Conservation (phyloP, 768 basidiomycete genomes). For the Leccinum aurantiacum region DNA sequence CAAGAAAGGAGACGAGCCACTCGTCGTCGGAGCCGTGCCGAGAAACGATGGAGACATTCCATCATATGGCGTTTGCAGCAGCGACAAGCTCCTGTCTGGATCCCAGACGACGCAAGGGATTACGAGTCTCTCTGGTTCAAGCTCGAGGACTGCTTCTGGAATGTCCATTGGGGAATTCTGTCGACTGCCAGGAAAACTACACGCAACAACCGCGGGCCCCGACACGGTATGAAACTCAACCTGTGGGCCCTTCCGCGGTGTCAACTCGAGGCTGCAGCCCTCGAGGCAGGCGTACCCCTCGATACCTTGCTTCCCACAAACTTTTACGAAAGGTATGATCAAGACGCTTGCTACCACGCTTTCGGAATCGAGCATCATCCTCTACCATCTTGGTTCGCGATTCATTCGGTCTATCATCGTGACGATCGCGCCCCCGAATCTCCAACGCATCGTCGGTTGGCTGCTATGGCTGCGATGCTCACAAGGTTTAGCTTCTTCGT, state of each 20-base stretch:
- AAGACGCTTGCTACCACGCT: not conserved
- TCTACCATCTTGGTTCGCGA: conserved; percentile 19
- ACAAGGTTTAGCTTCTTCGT: conserved; percentile 51
- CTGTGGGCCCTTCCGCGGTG: conserved; percentile 53
- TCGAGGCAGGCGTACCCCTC: conserved; percentile 67
- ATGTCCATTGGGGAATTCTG: conserved; percentile 9
- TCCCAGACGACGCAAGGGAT: conserved; percentile 36
- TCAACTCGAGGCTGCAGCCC: conserved; percentile 60
- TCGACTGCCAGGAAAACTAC: conserved; percentile 4
- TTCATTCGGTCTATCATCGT: conserved; percentile 22
- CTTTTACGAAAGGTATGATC: conserved; percentile 26
- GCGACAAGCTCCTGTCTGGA: conserved; percentile 51
- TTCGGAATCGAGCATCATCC: not conserved
- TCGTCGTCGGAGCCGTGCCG: conserved; percentile 44
- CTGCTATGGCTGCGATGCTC: conserved; percentile 56
- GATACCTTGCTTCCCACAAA: conserved; percentile 47
- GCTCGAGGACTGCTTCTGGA: conserved; percentile 11
- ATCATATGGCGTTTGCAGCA: conserved; percentile 63
- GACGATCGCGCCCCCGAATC: conserved; percentile 24
- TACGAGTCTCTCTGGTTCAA: conserved; percentile 10
- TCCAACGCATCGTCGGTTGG: conserved; percentile 56
- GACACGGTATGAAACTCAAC: conserved; percentile 59
- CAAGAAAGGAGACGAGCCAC: conserved; percentile 45
- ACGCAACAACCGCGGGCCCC: conserved; percentile 14
- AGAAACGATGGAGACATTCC: conserved; percentile 57